Percentiles rank a stretch among this genome's conserved stretches.
Evolutionary conservation across 2,329 filamentous ascomycete genomes (phyloP).

Genomic region (Epichloe aotearoae): DNA sequence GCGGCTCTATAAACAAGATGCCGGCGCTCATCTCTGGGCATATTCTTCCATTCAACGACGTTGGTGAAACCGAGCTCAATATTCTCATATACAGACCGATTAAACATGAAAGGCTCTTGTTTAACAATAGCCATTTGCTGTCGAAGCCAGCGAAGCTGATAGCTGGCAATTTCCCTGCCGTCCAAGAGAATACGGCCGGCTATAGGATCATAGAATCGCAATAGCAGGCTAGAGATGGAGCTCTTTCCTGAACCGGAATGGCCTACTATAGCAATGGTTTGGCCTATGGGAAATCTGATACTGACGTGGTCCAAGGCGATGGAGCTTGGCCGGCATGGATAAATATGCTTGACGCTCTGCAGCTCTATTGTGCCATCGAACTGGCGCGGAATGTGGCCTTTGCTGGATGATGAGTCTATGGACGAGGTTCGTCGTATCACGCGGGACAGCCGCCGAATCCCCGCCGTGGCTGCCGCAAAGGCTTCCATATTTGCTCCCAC

Average conservation of each 20-base stretch:
- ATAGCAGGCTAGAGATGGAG: conserved; percentile 34
- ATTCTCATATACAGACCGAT: conserved; percentile 17
- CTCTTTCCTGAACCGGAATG: conserved; percentile 39
- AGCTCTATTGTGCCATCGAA: conserved; percentile 27
- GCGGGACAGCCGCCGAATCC: conserved; percentile 21
- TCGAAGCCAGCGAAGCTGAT: conserved; percentile 32
- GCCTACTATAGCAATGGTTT: conserved; percentile 39
- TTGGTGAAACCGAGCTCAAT: conserved; percentile 23
- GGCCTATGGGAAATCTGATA: conserved; percentile 24
- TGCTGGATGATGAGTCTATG: conserved; percentile 20
- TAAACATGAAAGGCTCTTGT: conserved; percentile 34
- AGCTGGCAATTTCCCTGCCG: conserved; percentile 19
- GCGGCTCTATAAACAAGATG: conserved; percentile 4
- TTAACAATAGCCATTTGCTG: conserved; percentile 32
- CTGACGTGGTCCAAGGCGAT: conserved; percentile 23
- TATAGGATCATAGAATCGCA: conserved; percentile 39
- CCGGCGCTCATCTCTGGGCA: neutral
- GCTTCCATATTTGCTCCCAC: conserved; percentile 12
- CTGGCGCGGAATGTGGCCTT: conserved; percentile 13
- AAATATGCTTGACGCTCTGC: conserved; percentile 30
- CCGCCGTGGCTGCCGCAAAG: conserved; percentile 20
- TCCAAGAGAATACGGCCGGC: conserved; percentile 26
- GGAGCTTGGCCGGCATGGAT: conserved; percentile 34
- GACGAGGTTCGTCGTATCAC: conserved; percentile 19
- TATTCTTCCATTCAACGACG: conserved; percentile 19